Percentiles rank a stretch among this genome's conserved stretches.
Conservation (phyloP, 192 early-diverging fungal species). For the Rhizophagus sp. region DNA sequence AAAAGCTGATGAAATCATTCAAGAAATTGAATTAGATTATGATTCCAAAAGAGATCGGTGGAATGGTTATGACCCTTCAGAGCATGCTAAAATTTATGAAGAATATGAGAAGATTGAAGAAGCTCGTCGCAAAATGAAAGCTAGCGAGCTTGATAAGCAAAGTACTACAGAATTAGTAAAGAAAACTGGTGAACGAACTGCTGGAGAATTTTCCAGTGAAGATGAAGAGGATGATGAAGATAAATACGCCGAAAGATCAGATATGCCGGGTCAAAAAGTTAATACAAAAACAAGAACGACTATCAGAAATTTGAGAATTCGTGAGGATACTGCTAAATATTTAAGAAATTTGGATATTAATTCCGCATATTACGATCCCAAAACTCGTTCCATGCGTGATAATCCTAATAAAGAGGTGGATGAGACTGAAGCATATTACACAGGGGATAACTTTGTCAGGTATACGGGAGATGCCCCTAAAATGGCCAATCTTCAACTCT, state of each 20-base stretch:
- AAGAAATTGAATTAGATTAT: constrained; percentile 75
- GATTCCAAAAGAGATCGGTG: constrained; percentile 98
- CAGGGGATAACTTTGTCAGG: constrained; percentile 93
- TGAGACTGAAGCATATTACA: constrained; percentile 49
- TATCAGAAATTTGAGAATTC: constrained; percentile 94
- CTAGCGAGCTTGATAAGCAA: constrained; percentile 70
- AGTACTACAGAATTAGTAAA: constrained; percentile 52
- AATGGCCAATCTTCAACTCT: constrained; percentile 82
- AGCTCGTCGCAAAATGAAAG: constrained; percentile 77
- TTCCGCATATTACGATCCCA: constrained; percentile 98
- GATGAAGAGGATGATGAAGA: constrained; percentile 88
- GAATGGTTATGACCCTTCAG: constrained; percentile 95
- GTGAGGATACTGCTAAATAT: constrained; percentile 99
- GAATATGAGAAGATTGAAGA: constrained; percentile 95
- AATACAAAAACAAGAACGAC: constrained; percentile 92
- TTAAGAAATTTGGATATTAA: constrained; percentile 92
- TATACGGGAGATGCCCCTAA: constrained; percentile 86
- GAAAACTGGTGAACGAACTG: constrained; percentile 49
- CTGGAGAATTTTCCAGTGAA: constrained; percentile 59
- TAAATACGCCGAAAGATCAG: constrained; percentile 83
- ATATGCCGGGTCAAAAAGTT: constrained; percentile 82
- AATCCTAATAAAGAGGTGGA: constrained; percentile 82
- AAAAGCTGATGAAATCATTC: constrained; percentile 81
- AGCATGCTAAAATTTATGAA: constrained; percentile 77
- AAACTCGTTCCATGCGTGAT: constrained; percentile 98